A percentile compares a stretch with the other conserved stretches of the same genome.
Evolutionary conservation across 345 rosid species (phyloP).

Genomic region (Lagerstroemia speciosa): DNA sequence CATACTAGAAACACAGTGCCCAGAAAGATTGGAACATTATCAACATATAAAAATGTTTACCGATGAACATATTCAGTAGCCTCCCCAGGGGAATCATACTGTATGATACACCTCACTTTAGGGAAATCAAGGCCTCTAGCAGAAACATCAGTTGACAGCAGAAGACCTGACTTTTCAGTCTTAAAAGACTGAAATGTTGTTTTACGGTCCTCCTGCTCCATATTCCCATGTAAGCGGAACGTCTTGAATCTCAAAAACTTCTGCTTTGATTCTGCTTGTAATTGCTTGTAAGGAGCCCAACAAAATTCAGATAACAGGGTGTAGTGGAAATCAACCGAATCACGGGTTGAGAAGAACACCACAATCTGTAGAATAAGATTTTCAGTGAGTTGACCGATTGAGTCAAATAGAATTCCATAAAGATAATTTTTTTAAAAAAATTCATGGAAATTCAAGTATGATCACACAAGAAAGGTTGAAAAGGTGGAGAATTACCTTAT

Average conservation of each 20-base stretch:
- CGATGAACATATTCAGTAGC: conserved; percentile 97
- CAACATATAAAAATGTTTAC: conserved; percentile 19
- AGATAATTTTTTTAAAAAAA: not conserved
- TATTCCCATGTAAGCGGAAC: conserved; percentile 79
- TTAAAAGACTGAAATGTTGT: conserved; percentile 65
- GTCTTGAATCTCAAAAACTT: conserved; percentile 59
- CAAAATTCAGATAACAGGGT: conserved; percentile 57
- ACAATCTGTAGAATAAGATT: conserved; percentile 53
- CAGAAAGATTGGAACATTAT: not conserved
- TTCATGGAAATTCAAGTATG: not conserved
- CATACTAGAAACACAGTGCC: not conserved
- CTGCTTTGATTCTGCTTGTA: conserved; percentile 33
- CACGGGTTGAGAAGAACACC: conserved; percentile 95
- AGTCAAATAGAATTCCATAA: not conserved
- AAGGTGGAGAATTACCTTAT: conserved; percentile 40
- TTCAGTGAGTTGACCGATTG: conserved; percentile 7
- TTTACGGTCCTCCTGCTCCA: conserved; percentile 89
- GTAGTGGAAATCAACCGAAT: conserved; percentile 94
- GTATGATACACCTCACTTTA: conserved; percentile 83
- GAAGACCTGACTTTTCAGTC: conserved; percentile 68
- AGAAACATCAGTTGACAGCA: conserved; percentile 77
- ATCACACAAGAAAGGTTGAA: not conserved
- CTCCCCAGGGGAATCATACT: conserved; percentile 98
- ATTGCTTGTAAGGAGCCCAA: conserved; percentile 47
- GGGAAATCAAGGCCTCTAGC: conserved; percentile 97